Base-by-base conservation (phyloP, 768 basidiomycete species). In the Glaciozyma martinii region DNA sequence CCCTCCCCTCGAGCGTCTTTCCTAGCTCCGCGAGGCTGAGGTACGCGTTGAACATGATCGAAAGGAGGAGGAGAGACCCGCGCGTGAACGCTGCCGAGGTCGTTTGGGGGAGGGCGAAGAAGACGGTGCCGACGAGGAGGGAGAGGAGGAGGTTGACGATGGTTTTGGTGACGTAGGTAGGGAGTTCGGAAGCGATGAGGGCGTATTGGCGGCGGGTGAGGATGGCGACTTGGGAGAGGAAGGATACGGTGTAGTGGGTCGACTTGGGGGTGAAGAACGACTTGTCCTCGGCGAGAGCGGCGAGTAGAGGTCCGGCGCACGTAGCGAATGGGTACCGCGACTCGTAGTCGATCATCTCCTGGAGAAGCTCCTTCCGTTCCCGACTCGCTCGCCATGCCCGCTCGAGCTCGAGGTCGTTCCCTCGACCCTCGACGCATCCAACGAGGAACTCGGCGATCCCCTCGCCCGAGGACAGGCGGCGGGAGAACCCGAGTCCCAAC, bases 61-160 rank as follows among this genome's bases (percentile, higher is more conserved):
- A 77, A 61, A 80, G 74, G 75, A 92, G 91, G 59, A 93, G 82
- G 37, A 90, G 83, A 76, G 87, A 81, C 44, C 89, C 89, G 67
- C 91, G 84, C n/a, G 90, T 90, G 78, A 95, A 95, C 0, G 86
- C 88, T 44, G 90, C 90, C 56, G 82, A 81, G 12, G 90, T 84
- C 0, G 86, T 85, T 13, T 80, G 71, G 1, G 89, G 87, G 44
- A 87, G 81, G 56, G 86, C 83, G 72, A 85, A 84, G 79, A 84
- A 95, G 15, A 68, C 37, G 23, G 47, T 55, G 2, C 50, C 62
- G 46, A 71, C 71, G 57, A 75, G 73, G 46, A 75, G 46, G 33
- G 75, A 69, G 77, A 84, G 62, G 30, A 62, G 54, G 57, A 70
- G 62, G 63, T 70, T 78, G 61, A 87, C 81, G 16, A 80, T 79